Base-by-base conservation (phyloP, 164 flowering plant species). In the Aristolochia californica region DNA sequence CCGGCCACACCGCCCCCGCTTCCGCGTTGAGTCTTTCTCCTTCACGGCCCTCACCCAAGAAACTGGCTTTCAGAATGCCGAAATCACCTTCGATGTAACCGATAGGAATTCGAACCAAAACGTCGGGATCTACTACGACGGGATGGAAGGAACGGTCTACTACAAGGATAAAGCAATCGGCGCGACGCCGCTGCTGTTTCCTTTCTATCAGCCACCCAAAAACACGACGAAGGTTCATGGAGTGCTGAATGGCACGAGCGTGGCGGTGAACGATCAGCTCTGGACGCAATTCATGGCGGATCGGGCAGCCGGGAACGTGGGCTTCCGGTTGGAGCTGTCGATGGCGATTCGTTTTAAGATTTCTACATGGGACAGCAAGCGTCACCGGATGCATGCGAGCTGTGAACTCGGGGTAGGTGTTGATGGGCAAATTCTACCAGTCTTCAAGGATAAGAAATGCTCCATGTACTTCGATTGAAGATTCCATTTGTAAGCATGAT, bases 1-100 rank as follows among this genome's bases (percentile, higher is more conserved):
- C 16, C 87, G 97, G 18, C 99, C 99, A 8, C 99, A 94, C 68
- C 75, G 99, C 5, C 99, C 99, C 8, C 63, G 89, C 43, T 70
- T 94, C 70, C 68, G 72, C 73, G 45, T 94, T 68, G 59, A 57
- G 0, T 62, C 69, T 1, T 88, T 94, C 61, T 75, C 90, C 3
- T 44, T 85, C 14, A 78, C 85, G 50, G 77, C 66, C 20, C 22
- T 84, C 63, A 68, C 26, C 58, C 83, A 74, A 62, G 69, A 64
- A 7, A 64, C 26, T 61, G 95, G 83, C 17, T 64, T 78, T 30
- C 75, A 72, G 25, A 80, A 77, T 48, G 79, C 82, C 7, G 44
- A 56, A 23, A 62, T 89, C 21, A 54, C 57, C 8, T 87, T 82
- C 78, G 79, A 79, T 34, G 81, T 75, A 16, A 74, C 90, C 13